A percentile compares a stretch with the other conserved stretches of the same genome.
phyloP scores from a whole-genome alignment of 495 filamentous ascomycete genomes.

The Bacidia gigantensis region DNA sequence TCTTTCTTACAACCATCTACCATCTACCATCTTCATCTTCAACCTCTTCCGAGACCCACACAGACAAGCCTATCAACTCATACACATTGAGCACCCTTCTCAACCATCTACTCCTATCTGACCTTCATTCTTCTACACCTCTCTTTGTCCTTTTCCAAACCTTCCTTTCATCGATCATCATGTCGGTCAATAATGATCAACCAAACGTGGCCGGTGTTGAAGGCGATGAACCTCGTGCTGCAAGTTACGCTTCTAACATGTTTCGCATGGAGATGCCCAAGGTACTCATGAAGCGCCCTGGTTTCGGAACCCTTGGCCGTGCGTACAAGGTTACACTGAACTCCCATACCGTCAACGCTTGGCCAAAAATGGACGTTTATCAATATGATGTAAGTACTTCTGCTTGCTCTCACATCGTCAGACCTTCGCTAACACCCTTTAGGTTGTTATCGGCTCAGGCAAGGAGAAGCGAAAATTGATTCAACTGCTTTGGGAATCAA shows the following conservation, averaged over 20 bases:
- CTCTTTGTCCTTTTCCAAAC: background rate
- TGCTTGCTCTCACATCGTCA: background rate
- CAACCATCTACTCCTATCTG: background rate
- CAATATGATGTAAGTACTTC: constrained; percentile 71
- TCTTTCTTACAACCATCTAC: background rate
- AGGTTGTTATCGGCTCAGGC: constrained; percentile 52
- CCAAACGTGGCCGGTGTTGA: background rate
- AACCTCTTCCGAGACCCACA: background rate
- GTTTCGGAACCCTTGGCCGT: constrained; percentile 46
- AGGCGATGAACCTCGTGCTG: background rate
- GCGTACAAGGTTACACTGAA: constrained; percentile 52
- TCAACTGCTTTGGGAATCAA: constrained; percentile 59
- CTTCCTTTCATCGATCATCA: background rate
- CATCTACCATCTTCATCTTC: background rate
- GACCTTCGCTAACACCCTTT: background rate
- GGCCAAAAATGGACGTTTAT: constrained; percentile 41
- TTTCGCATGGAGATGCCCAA: constrained; percentile 18
- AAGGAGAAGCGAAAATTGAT: constrained; percentile 48
- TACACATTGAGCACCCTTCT: background rate
- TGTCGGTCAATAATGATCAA: background rate
- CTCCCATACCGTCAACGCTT: constrained; percentile 49
- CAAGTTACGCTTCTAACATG: background rate
- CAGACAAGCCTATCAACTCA: background rate
- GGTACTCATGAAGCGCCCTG: constrained; percentile 29
- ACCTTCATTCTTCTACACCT: background rate